Conservation (phyloP, 768 basidiomycete species). For the Floccularia luteovirens region DNA sequence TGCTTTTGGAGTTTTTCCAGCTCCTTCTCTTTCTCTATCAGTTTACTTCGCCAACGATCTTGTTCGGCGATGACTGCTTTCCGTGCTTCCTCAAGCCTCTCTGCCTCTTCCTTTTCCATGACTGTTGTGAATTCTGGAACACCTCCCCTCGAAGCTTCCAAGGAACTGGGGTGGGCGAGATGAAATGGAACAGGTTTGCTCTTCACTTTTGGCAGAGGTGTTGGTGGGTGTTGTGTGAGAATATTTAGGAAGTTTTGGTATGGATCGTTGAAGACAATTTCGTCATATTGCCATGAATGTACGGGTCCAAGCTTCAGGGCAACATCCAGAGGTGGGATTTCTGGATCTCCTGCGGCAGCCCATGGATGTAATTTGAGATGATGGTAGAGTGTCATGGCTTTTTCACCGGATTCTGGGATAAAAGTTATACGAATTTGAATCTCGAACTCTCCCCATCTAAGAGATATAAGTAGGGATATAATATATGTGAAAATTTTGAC, state of each 20-base stretch:
- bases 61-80: constrained; percentile 69
- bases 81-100: constrained; percentile 70
- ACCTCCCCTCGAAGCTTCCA: constrained; percentile 61
- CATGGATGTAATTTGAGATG: constrained; percentile 95
- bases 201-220: constrained; percentile 60
- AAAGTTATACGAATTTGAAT: constrained; percentile 90
- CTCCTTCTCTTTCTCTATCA: constrained; percentile 83
- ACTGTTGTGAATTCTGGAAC: constrained; percentile 77
- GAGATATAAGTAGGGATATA: constrained; percentile 1
- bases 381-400: constrained; percentile 81
- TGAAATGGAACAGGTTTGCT: constrained; percentile 68
- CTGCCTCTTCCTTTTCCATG: constrained; percentile 86
- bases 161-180: constrained; percentile 47
- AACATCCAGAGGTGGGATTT: constrained; percentile 59
- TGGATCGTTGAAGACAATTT: constrained; percentile 94
- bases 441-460: constrained; percentile 97
- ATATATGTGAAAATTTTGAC: background rate
- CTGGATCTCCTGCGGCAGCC: constrained; percentile 55
- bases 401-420: constrained; percentile 84
- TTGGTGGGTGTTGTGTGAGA: constrained; percentile 78
- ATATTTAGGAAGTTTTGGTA: constrained; percentile 79
- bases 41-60: constrained; percentile 55
- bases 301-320: constrained; percentile 71
- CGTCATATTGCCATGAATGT: constrained; percentile 98
- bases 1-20: constrained; percentile 61